Base-by-base conservation (phyloP, 2,329 filamentous ascomycete species). In the Nectriaceae sp. region DNA sequence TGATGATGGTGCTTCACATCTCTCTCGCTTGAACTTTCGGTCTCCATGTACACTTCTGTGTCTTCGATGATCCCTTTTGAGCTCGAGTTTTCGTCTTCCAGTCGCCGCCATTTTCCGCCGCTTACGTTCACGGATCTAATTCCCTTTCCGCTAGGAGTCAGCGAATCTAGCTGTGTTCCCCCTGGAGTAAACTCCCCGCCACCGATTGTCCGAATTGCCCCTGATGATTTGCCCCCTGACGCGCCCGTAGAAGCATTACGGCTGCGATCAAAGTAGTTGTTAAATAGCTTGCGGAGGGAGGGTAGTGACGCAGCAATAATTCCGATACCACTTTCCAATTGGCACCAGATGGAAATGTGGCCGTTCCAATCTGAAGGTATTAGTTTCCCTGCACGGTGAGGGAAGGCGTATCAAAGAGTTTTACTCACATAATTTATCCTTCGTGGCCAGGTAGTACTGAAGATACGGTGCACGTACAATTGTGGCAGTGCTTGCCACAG, bases 391-490 rank as follows among this genome's bases (percentile, higher is more conserved):
- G 26, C 15, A 15, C 26, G 8, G 26, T 31, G 10, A 10, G 26
- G 26, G 15, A n/a, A n/a, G n/a, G n/a, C n/a, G n/a, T n/a, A n/a
- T n/a, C 15, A 15, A 31, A 31, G 10, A 31, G 26, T 31, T 8
- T 22, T 40, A 22, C 40, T 33, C 8, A 33, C 16, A 24, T 24
- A 19, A 11, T 4, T 20, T 19, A 22, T 48, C 36, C 19, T 48
- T 44, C 8, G 19, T 26, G 11, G 40, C 41, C 6, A 39, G 26
- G 13, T 48, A 48, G 19, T 48, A 48, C 16, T 44, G 42, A 5
- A 48, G 16, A 21, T 48, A 48, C 4, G 46, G 46, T 13, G 42
- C 36, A n/a, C 46, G 31, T n/a, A 44, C 13, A 36, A 42, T 44
- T 4, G 40, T 44, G 2, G 46, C 40, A 13, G 42, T 21, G 20